A percentile compares a stretch with the other conserved stretches of the same genome.
Conservation (phyloP, 2,329 filamentous ascomycete species). For the Colletotrichum spaethianum region DNA sequence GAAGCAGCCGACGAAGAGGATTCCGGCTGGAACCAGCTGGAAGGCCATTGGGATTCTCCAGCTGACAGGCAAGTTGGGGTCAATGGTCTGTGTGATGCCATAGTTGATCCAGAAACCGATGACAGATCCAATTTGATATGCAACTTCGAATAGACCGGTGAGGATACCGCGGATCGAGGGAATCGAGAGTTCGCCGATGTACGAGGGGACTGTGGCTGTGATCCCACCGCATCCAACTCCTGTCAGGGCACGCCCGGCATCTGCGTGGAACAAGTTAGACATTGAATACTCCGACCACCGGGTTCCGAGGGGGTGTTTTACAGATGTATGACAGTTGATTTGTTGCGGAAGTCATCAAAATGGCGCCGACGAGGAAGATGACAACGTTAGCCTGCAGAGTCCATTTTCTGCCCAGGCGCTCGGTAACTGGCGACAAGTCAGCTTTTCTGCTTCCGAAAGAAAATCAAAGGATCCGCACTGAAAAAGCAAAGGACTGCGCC, state of each 20-base stretch:
- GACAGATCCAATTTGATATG: slow-evolving; percentile 66
- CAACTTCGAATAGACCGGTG: slow-evolving; percentile 66
- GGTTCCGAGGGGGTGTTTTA: neutral
- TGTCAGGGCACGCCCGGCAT: slow-evolving; percentile 68
- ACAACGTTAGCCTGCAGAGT: slow-evolving; percentile 63
- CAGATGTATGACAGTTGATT: slow-evolving; percentile 60
- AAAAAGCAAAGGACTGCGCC: slow-evolving; percentile 64
- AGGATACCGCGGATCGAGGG: slow-evolving; percentile 71
- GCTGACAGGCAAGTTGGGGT: slow-evolving; percentile 49
- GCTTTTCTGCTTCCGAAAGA: slow-evolving; percentile 19
- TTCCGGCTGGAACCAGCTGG: slow-evolving; percentile 58
- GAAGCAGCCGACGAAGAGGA: slow-evolving; percentile 60
- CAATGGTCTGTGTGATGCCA: slow-evolving; percentile 57
- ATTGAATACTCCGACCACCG: too few species aligned
- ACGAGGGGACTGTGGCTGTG: slow-evolving; percentile 71
- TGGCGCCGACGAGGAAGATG: slow-evolving; percentile 60
- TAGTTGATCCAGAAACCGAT: slow-evolving; percentile 69
- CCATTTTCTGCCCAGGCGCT: slow-evolving; percentile 64
- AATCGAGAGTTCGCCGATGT: slow-evolving; percentile 74
- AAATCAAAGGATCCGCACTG: slow-evolving; percentile 42
- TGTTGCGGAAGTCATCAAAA: slow-evolving; percentile 58
- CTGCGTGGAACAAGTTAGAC: neutral
- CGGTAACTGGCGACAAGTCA: slow-evolving; percentile 50
- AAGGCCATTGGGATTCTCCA: slow-evolving; percentile 67
- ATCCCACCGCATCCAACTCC: slow-evolving; percentile 68